phyloP scores from a whole-genome alignment of 805 yeast genomes.

The Clavispora carvajalis region DNA sequence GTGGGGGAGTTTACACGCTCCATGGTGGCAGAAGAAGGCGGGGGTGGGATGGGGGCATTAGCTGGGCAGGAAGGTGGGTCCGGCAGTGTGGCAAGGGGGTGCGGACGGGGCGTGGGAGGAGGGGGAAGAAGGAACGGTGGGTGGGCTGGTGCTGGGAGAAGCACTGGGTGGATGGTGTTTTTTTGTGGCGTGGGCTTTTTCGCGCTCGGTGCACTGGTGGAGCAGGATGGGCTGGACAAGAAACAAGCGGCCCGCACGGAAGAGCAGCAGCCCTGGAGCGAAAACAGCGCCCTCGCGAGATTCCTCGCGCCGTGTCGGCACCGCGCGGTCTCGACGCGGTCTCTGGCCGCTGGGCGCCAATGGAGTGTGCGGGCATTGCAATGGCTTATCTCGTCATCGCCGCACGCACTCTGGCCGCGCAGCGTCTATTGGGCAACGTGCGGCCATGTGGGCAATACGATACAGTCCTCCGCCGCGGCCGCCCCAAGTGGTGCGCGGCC shows the following conservation, averaged over 20 bases:
- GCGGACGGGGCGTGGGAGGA: background rate
- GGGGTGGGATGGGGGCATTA: background rate
- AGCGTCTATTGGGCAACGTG: conserved; percentile 1
- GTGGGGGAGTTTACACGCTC: background rate
- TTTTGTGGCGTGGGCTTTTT: background rate
- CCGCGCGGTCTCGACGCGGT: no score
- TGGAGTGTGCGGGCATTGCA: background rate
- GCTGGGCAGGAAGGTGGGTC: background rate
- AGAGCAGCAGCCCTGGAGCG: no score
- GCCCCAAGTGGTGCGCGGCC: no score
- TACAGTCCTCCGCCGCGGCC: no score
- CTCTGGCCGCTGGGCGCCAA: no score
- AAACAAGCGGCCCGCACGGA: no score
- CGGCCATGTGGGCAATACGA: background rate
- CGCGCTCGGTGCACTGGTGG: background rate
- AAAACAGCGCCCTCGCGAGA: no score
- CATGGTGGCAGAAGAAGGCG: background rate
- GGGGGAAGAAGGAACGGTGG: background rate
- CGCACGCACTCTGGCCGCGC: no score
- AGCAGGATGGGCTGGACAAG: no score
- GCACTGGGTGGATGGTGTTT: background rate
- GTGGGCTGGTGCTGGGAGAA: background rate
- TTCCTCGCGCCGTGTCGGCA: no score
- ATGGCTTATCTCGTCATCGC: no score
- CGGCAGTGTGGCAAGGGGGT: background rate